Evolutionary conservation across 768 basidiomycete species (phyloP).

Genomic region (Coprinellus micaceus): DNA sequence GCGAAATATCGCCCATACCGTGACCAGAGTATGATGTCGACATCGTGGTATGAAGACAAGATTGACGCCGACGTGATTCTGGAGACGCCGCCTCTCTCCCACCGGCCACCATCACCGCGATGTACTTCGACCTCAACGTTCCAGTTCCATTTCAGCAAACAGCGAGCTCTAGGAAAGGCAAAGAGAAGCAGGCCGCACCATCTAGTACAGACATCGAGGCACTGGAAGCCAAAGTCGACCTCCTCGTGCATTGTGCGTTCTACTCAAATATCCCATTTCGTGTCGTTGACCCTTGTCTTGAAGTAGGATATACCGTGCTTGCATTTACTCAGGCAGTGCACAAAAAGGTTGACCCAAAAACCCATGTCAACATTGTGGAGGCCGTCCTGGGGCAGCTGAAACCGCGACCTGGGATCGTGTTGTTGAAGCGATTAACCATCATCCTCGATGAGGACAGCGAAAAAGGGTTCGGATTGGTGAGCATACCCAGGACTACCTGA

Average conservation of each 20-base stretch:
- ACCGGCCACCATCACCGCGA: constrained; percentile 17
- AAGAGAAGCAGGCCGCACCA: constrained; percentile 46
- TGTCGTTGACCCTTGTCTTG: constrained; percentile 5
- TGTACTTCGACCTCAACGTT: constrained; percentile 71
- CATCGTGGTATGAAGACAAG: too few species aligned
- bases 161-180: constrained; percentile 51
- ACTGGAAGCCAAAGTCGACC: constrained; percentile 62
- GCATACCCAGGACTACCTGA: constrained; percentile 14
- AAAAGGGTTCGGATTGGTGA: constrained; percentile 78
- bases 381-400: constrained; percentile 57
- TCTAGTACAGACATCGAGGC: constrained; percentile 53
- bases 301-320: constrained; percentile 86
- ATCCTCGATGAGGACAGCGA: constrained; percentile 80
- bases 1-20: too few species aligned
- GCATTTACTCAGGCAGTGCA: constrained; percentile 72
- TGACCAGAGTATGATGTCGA: too few species aligned
- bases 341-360: constrained; percentile 68
- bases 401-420: constrained; percentile 55
- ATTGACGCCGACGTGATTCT: too few species aligned
- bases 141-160: constrained; percentile 38
- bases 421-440: constrained; percentile 76
- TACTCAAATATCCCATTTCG: neutral
- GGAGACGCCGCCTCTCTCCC: too few species aligned
- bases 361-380: constrained; percentile 62
- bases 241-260: constrained; percentile 72